phyloP scores from a whole-genome alignment of 1,284 basidiomycete species.

The Sporisorium sorghi region DNA sequence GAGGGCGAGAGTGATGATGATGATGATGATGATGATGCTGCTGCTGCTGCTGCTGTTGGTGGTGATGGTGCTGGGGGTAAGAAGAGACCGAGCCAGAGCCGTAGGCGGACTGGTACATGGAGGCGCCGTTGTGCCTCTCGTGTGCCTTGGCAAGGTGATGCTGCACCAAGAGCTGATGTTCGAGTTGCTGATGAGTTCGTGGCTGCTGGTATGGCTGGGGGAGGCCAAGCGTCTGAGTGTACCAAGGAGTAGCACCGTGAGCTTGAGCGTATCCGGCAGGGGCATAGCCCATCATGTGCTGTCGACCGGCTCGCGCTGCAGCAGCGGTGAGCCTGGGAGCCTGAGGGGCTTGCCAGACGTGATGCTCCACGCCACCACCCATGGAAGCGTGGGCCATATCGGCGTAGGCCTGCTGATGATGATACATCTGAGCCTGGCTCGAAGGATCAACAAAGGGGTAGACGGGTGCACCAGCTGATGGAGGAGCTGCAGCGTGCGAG shows the following conservation, averaged over 20 bases:
- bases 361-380: slow-evolving; percentile 18
- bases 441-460: slow-evolving; percentile 25
- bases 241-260: slow-evolving; percentile 30
- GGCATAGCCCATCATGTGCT: slow-evolving; percentile 25
- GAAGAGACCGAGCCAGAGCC: slow-evolving; percentile 6
- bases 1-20: slow-evolving; percentile 12
- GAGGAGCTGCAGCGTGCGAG: slow-evolving; percentile 5
- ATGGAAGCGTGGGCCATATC: slow-evolving; percentile 10
- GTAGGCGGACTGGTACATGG: slow-evolving; percentile 16
- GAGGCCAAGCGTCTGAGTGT: slow-evolving; percentile 20
- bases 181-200: slow-evolving; percentile 53
- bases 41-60: slow-evolving; percentile 6
- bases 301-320: slow-evolving; percentile 40
- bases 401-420: slow-evolving; percentile 22
- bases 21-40: slow-evolving; percentile 8
- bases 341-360: slow-evolving; percentile 50
- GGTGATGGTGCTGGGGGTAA: slow-evolving; percentile 11
- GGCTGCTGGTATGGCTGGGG: slow-evolving; percentile 34
- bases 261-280: slow-evolving; percentile 21
- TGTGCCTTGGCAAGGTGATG: slow-evolving; percentile 55
- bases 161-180: slow-evolving; percentile 55
- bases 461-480: slow-evolving; percentile 17
- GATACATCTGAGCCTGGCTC: slow-evolving; percentile 22
- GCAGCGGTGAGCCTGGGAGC: slow-evolving; percentile 46
- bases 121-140: slow-evolving; percentile 21